A percentile compares a stretch with the other conserved stretches of the same genome.
Evolutionary conservation across 225 moss, liverwort and hornwort genomes (phyloP).

Genomic region (Bryum argenteum): DNA sequence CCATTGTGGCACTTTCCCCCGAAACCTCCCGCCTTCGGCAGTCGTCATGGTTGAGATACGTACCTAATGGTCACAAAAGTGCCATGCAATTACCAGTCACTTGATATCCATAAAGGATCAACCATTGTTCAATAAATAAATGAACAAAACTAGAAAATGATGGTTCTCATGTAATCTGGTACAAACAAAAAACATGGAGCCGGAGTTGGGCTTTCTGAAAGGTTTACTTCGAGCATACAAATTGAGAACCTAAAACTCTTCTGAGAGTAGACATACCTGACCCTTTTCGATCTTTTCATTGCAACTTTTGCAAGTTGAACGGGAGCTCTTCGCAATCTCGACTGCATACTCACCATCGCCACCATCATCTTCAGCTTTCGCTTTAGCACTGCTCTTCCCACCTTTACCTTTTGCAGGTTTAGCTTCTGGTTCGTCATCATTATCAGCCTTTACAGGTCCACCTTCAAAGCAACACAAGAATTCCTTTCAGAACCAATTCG

Average conservation of each 20-base stretch:
- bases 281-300: slow-evolving; percentile 86
- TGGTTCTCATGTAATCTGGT: no score
- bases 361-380: slow-evolving; percentile 42
- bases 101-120: not conserved
- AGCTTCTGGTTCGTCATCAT: slow-evolving; percentile 30
- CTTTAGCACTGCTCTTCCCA: slow-evolving; percentile 38
- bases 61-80: slow-evolving; percentile 51
- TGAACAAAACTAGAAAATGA: no score
- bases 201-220: no score
- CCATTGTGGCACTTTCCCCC: slow-evolving; percentile 90
- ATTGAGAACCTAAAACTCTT: slow-evolving; percentile 1
- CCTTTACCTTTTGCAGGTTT: slow-evolving; percentile 46
- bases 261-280: slow-evolving; percentile 52
- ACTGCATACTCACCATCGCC: slow-evolving; percentile 73
- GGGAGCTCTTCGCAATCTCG: slow-evolving; percentile 89
- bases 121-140: not conserved
- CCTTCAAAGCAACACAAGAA: slow-evolving; percentile 41
- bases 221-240: not conserved
- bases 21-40: slow-evolving; percentile 53
- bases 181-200: no score
- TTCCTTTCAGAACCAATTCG: slow-evolving; percentile 13
- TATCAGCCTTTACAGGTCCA: slow-evolving; percentile 32
- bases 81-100: not conserved
- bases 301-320: slow-evolving; percentile 89
- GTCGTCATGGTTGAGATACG: slow-evolving; percentile 84